Conservation (phyloP, 441 rosid genomes). For the Croton setiger region DNA sequence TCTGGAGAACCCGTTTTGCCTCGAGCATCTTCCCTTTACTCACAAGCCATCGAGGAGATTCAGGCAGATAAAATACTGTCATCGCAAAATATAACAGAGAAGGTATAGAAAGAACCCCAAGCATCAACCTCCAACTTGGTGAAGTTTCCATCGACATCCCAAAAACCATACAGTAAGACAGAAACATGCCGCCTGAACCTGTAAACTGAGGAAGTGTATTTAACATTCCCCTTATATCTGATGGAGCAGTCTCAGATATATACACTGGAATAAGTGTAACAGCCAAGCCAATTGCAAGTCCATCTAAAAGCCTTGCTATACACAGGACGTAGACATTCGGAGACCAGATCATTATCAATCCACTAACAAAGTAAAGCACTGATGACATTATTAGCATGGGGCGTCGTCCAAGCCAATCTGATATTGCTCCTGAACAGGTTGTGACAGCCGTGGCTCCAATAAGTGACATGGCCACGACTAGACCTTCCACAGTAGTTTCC, state of each 20-base stretch:
- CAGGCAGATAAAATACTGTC: slow-evolving; percentile 72
- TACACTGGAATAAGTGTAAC: slow-evolving; percentile 79
- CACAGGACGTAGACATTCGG: slow-evolving; percentile 75
- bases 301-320: slow-evolving; percentile 72
- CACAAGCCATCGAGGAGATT: slow-evolving; percentile 95
- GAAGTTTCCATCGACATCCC: slow-evolving; percentile 65
- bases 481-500: slow-evolving; percentile 63
- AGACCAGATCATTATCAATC: slow-evolving; percentile 79
- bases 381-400: slow-evolving; percentile 77
- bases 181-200: slow-evolving; percentile 83
- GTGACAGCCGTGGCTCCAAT: slow-evolving; percentile 83
- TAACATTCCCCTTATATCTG: slow-evolving; percentile 76
- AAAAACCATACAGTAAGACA: slow-evolving; percentile 80
- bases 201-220: slow-evolving; percentile 87
- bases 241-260: slow-evolving; percentile 91
- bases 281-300: slow-evolving; percentile 77
- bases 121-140: slow-evolving; percentile 90
- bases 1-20: slow-evolving; percentile 73
- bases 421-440: slow-evolving; percentile 72
- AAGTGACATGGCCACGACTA: slow-evolving; percentile 85
- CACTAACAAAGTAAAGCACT: slow-evolving; percentile 58
- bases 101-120: slow-evolving; percentile 74
- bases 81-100: slow-evolving; percentile 51
- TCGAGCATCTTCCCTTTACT: slow-evolving; percentile 85
- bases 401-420: slow-evolving; percentile 77